Evolutionary conservation across 1,284 basidiomycete species (phyloP), one percentile per base, ranked within the genome.

Genomic region (Sanghuangporus weigelae): DNA sequence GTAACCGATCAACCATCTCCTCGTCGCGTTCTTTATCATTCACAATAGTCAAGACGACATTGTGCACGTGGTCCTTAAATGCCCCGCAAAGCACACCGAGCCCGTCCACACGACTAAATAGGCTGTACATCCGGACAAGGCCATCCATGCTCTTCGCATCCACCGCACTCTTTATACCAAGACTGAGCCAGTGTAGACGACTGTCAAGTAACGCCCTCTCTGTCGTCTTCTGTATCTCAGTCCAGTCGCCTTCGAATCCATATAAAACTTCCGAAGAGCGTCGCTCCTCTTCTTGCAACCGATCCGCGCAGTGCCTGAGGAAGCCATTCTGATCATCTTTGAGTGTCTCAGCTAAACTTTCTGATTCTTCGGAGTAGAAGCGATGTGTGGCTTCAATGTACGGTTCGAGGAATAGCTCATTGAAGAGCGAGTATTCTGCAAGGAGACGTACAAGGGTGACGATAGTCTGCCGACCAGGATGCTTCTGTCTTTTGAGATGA

Each of bases 1-100:
- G 79, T 0, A 96, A 83, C 12, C 83, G 80, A 21, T 86, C 81
- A 7, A 96, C 89, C 92, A 96, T 95, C 39, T 85, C 77, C 62
- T 93, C 85, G 68, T 93, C 84, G 59, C 78, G 76, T 64, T 77
- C 70, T 19, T 69, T 67, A 68, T 90, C 85, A 50, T 79, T 82
- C 59, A 92, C 86, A 65, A 92, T 86, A 21, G 68, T 68, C 60
- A 78, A 72, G 3, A 90, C 85, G 0, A 72, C 78, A 31, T 35
- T 39, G 72, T 79, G 76, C 23, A 85, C 77, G 68, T 87, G 80
- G 2, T 71, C 73, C 67, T 86, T 84, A 74, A 93, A 88, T 2
- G 87, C 84, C n/a, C 75, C 75, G 63, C 82, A 79, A 1, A 95
- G 78, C 1, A 79, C 73, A 53, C 80, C 78, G 56, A 84, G 76